A percentile compares a stretch with the other conserved stretches of the same genome.
Conservation (phyloP, 2,329 filamentous ascomycete species). For the Podosphaera xanthii region DNA sequence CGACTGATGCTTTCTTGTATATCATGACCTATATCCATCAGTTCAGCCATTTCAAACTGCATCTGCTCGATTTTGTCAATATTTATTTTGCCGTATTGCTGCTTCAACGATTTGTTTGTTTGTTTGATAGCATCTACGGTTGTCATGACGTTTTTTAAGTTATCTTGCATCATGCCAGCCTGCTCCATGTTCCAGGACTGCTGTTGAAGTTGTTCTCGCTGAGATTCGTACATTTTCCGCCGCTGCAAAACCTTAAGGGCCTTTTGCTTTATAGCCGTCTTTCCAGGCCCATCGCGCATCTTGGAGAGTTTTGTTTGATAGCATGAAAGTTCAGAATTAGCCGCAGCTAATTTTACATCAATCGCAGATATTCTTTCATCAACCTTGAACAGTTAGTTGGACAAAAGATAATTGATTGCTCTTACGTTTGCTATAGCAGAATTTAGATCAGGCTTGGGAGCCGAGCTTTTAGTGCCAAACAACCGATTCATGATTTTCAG, state of each 20-base stretch:
- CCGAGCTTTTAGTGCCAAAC: constrained; percentile 70
- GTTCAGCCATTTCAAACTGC: constrained; percentile 97
- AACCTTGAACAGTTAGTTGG: constrained; percentile 24
- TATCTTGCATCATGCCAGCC: constrained; percentile 95
- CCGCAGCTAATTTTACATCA: constrained; percentile 81
- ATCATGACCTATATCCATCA: constrained; percentile 94
- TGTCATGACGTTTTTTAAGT: constrained; percentile 94
- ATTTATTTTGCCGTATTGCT: constrained; percentile 93
- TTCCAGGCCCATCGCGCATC: constrained; percentile 90
- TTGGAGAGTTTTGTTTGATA: constrained; percentile 75
- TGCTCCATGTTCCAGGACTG: constrained; percentile 99
- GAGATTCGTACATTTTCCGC: constrained; percentile 79
- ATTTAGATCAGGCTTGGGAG: constrained; percentile 73
- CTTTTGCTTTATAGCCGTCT: constrained; percentile 79
- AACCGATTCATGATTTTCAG: constrained; percentile 62
- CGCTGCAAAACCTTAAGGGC: constrained; percentile 84
- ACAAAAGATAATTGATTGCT: not conserved
- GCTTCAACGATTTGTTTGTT: constrained; percentile 75
- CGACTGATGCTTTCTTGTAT: constrained; percentile 86
- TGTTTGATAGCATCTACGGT: constrained; percentile 96
- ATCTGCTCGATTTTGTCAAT: constrained; percentile 93
- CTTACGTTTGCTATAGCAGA: constrained; percentile 59
- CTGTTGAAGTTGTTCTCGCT: constrained; percentile 78
- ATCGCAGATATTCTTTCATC: constrained; percentile 65
- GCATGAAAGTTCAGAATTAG: constrained; percentile 71